Conservation (phyloP, 2,329 filamentous ascomycete genomes). For the Tolypocladium ophioglossoides region DNA sequence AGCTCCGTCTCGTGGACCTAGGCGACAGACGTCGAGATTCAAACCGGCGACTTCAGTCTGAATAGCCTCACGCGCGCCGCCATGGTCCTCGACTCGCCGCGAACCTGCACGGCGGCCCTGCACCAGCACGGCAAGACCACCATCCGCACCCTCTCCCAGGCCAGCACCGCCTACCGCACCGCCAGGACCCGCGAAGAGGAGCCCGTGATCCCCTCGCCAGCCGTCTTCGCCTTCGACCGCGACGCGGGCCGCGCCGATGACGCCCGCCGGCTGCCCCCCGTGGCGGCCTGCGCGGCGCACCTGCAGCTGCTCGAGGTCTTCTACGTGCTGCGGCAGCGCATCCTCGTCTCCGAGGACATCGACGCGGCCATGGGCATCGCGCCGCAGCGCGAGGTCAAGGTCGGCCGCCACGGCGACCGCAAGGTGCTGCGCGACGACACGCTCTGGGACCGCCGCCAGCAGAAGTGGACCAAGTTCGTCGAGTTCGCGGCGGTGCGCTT, state of each 20-base stretch:
- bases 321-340: constrained; percentile 33
- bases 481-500: constrained; percentile 16
- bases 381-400: constrained; percentile 7
- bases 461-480: constrained; percentile 15
- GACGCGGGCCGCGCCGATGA: not conserved
- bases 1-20: too few relatives aligned
- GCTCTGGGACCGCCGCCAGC: constrained; percentile 8
- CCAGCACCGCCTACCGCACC: not conserved
- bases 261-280: constrained; percentile 7
- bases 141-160: not conserved
- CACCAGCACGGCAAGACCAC: not conserved
- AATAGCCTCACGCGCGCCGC: too few relatives aligned
- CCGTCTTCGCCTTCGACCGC: constrained; percentile 1
- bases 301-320: constrained; percentile 50
- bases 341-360: constrained; percentile 10
- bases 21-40: too few relatives aligned
- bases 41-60: too few relatives aligned
- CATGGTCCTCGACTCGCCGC: not conserved
- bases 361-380: constrained; percentile 9
- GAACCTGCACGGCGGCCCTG: not conserved
- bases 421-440: constrained; percentile 11
- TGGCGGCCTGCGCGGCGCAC: constrained; percentile 38
- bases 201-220: constrained; percentile 1
- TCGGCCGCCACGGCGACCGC: constrained; percentile 6
- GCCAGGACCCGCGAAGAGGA: not conserved